A percentile compares a stretch with the other conserved stretches of the same genome.
Evolutionary conservation across 208 protist genomes (phyloP).

Genomic region (Spongospora subterranea): DNA sequence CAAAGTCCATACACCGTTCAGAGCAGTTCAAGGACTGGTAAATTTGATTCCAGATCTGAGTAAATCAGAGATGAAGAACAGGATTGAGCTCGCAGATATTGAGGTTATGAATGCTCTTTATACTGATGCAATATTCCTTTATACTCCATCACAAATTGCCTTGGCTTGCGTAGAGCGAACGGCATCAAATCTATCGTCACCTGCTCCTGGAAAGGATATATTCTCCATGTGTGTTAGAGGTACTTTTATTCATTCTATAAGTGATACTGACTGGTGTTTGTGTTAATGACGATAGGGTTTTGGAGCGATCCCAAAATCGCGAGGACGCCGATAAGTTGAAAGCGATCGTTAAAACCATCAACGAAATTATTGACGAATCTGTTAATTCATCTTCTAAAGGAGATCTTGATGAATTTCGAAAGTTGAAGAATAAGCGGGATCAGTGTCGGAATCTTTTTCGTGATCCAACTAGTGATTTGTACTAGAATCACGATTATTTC

Average conservation of each 20-base stretch:
- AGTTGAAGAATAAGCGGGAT: slow-evolving; percentile 33
- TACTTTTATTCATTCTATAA: background rate
- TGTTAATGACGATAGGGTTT: background rate
- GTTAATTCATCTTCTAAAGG: background rate
- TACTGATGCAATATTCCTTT: slow-evolving; percentile 48
- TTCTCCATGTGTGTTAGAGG: too few relatives aligned
- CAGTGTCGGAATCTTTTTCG: slow-evolving; percentile 5
- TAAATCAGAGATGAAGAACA: background rate
- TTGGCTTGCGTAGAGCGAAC: background rate
- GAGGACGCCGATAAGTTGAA: background rate
- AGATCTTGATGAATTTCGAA: background rate
- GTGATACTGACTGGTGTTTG: background rate
- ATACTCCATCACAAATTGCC: slow-evolving; percentile 39
- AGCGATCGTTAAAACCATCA: background rate
- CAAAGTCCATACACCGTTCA: slow-evolving; percentile 34
- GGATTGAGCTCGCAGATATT: background rate
- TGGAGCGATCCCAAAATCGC: background rate
- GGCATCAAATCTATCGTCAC: background rate
- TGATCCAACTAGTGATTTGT: slow-evolving; percentile 33
- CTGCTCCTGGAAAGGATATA: too few relatives aligned
- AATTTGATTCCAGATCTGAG: background rate
- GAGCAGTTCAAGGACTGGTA: slow-evolving; percentile 13
- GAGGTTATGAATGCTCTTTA: background rate
- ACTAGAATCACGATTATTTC: too few relatives aligned
- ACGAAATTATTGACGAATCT: background rate